Conservation (phyloP, 2,329 filamentous ascomycete genomes). For the Paradendryphiella salina region DNA sequence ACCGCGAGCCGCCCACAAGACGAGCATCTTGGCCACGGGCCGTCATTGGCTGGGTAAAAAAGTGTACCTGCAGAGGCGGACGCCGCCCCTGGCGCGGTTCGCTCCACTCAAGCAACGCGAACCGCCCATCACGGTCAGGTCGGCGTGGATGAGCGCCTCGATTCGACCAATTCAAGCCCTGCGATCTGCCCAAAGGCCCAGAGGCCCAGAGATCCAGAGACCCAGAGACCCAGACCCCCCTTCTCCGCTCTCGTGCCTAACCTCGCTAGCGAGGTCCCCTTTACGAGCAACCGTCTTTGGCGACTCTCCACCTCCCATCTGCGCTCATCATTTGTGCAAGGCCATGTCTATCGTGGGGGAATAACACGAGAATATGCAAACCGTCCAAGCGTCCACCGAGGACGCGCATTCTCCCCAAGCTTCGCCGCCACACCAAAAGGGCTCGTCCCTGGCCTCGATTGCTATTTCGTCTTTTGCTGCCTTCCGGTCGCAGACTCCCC, state of each 20-base stretch:
- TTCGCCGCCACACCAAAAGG: constrained; percentile 39
- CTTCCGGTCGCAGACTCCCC: constrained; percentile 49
- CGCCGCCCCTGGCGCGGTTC: constrained; percentile 24
- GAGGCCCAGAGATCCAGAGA: constrained; percentile 17
- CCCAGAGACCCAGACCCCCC: constrained; percentile 28
- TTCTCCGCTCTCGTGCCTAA: constrained; percentile 28
- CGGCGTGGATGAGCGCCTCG: constrained; percentile 24
- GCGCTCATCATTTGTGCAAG: constrained; percentile 42
- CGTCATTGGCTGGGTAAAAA: constrained; percentile 16
- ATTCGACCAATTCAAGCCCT: constrained; percentile 36
- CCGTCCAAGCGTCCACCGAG: constrained; percentile 32
- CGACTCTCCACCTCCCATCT: constrained; percentile 29
- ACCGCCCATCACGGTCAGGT: constrained; percentile 23
- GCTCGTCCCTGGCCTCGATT: constrained; percentile 47
- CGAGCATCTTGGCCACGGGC: neutral
- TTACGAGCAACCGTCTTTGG: constrained; percentile 32
- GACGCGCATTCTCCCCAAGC: constrained; percentile 26
- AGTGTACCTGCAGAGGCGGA: constrained; percentile 33
- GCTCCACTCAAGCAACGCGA: constrained; percentile 30
- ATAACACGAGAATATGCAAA: constrained; percentile 41
- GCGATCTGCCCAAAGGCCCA: constrained; percentile 34
- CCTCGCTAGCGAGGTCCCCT: constrained; percentile 34
- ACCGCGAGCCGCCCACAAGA: neutral
- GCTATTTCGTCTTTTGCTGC: constrained; percentile 50
- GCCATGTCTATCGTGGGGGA: constrained; percentile 36